phyloP scores from a whole-genome alignment of 139 green algal species.

The Coccomyxa sp. region DNA sequence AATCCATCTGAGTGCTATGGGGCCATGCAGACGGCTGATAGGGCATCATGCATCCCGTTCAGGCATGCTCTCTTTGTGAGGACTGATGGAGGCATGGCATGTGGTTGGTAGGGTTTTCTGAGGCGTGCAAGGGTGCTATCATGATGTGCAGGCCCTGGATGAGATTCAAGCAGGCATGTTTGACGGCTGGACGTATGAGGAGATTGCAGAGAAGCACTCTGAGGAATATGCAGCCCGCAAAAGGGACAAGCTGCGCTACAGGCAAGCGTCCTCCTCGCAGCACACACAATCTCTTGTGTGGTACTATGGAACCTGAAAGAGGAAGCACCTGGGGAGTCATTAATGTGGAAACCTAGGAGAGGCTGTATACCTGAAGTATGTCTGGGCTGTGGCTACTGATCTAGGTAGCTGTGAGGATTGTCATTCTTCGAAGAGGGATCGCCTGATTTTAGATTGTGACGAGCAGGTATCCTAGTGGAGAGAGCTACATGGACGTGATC shows the following conservation, averaged over 20 bases:
- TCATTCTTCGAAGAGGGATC: background rate
- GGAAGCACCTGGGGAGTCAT: too few species aligned
- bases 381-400: background rate
- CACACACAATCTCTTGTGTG: too few species aligned
- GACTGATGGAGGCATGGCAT: too few species aligned
- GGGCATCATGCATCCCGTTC: background rate
- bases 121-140: too few species aligned
- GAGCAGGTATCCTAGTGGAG: slow-evolving; percentile 79
- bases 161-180: slow-evolving; percentile 81
- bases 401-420: background rate
- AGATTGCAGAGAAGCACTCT: slow-evolving; percentile 71
- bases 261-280: slow-evolving; percentile 2
- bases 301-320: background rate
- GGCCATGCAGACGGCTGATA: too few species aligned
- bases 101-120: too few species aligned
- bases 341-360: too few species aligned
- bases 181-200: slow-evolving; percentile 84
- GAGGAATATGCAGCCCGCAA: slow-evolving; percentile 70
- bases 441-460: too few species aligned
- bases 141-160: slow-evolving; percentile 57
- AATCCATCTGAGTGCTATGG: too few species aligned
- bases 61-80: too few species aligned
- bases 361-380: background rate
- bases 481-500: slow-evolving; percentile 91
- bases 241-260: slow-evolving; percentile 89